Evolutionary conservation across 164 flowering plant species (phyloP).

Genomic region (Pachysandra terminalis): DNA sequence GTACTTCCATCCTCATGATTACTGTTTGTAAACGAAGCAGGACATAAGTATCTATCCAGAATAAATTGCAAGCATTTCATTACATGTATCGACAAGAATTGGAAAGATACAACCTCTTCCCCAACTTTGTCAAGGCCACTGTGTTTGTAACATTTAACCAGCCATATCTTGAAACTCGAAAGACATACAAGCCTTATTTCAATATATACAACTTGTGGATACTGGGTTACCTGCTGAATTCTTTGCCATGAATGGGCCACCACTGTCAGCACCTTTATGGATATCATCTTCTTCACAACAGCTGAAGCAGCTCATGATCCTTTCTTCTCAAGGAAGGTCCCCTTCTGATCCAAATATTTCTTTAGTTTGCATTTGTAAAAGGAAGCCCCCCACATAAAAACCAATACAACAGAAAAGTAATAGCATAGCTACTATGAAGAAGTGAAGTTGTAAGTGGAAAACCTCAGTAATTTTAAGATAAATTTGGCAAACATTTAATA

Average conservation of each 20-base stretch:
- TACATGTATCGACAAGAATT: background rate
- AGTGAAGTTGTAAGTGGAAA: background rate
- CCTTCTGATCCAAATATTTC: constrained; percentile 6
- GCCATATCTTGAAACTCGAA: background rate
- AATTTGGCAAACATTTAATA: background rate
- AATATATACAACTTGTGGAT: background rate
- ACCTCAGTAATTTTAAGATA: no score
- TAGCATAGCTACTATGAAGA: background rate
- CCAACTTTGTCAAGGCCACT: background rate
- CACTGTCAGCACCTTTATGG: constrained; percentile 41
- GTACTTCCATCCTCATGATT: background rate
- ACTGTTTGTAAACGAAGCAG: no score
- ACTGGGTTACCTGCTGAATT: constrained; percentile 44
- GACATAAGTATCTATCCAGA: background rate
- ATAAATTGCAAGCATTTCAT: no score
- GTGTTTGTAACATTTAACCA: background rate
- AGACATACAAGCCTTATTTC: background rate
- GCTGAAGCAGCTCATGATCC: constrained; percentile 69
- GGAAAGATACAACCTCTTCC: background rate
- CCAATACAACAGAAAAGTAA: background rate
- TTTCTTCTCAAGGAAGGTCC: constrained; percentile 5
- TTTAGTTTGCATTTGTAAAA: constrained; percentile 1
- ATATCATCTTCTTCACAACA: constrained; percentile 63
- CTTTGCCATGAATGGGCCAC: constrained; percentile 37
- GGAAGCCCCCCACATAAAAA: background rate